Base-by-base conservation (phyloP, 169 alveolate genomes). In the Plasmodium coatneyi region DNA sequence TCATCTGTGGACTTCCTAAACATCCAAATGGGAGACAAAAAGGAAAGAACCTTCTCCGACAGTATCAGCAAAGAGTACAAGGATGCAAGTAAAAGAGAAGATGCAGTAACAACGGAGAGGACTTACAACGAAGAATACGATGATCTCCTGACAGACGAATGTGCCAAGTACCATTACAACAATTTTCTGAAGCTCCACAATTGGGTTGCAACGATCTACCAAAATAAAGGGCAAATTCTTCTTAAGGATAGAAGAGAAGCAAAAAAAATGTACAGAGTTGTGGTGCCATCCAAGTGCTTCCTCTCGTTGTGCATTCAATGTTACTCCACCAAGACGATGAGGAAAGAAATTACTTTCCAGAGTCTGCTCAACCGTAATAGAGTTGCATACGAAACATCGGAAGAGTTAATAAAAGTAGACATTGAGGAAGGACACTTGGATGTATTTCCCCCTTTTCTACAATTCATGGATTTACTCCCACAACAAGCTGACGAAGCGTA, bases 11-110 rank as follows among this genome's bases (percentile, higher is more conserved):
- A 14, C 0, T 79, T 79, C 71, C 71, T 89, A 25, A 89, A 32
- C 71, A 28, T 89, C 19, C 22, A 79, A 34, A 56, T 79, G 39
- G 71, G 52, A 16, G 22, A 41, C 3, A 79, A 32, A 60, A 60
- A 39, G 22, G 79, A 78, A 52, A 56, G 52, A 2, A 87, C 39
- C 30, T 43, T n/a, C 14, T 34, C 81, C 4, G 71, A 36, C 14
- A 41, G n/a, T 28, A 89, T 41, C 49, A 46, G 70, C 72, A 89
- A 89, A n/a, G 94, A 89, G 43, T 89, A 79, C 82, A 79, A 79
- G 36, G 32, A 89, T 52, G 82, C 74, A 1, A 28, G 52, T 39
- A 74, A 78, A 25, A 89, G 2, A 14, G 80, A 52, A 74, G 56
- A 76, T 7, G 28, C 19, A 36, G 19, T 54, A 32, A 32, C 28